Evolutionary conservation across 2,329 filamentous ascomycete genomes (phyloP).

Genomic region (Botrytis sinoallii): DNA sequence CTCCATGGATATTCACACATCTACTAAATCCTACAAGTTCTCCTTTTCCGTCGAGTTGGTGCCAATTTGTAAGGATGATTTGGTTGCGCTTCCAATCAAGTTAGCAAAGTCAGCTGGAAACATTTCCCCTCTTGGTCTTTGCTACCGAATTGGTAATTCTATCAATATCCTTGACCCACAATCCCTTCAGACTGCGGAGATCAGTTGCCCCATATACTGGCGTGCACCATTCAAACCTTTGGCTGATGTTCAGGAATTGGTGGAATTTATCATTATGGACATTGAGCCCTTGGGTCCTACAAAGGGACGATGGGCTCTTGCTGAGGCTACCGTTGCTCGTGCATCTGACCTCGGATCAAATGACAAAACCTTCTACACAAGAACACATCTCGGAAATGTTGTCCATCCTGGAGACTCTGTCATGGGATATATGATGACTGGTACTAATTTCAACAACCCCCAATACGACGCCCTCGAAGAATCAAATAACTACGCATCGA

Average conservation of each 20-base stretch:
- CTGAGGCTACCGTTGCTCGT: constrained; percentile 83
- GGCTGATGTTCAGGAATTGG: constrained; percentile 78
- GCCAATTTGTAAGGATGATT: constrained; percentile 94
- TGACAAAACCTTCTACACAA: constrained; percentile 81
- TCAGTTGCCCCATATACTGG: constrained; percentile 85
- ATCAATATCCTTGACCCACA: constrained; percentile 87
- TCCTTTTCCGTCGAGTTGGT: constrained; percentile 85
- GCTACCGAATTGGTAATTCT: constrained; percentile 82
- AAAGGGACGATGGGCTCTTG: constrained; percentile 78
- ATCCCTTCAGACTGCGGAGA: constrained; percentile 86
- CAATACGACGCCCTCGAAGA: constrained; percentile 80
- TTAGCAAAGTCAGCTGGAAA: constrained; percentile 85
- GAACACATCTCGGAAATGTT: constrained; percentile 84
- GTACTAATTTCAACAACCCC: constrained; percentile 88
- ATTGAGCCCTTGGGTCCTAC: constrained; percentile 75
- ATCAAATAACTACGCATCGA: constrained; percentile 70
- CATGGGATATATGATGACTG: constrained; percentile 88
- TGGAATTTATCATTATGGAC: constrained; percentile 93
- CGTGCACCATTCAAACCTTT: constrained; percentile 79
- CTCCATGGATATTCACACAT: constrained; percentile 87
- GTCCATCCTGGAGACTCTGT: constrained; percentile 87
- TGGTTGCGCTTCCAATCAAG: constrained; percentile 88
- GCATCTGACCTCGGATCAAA: constrained; percentile 84
- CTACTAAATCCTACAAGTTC: constrained; percentile 91
- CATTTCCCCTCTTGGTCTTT: constrained; percentile 81